Conservation (phyloP, 352 stramenopile species). For the Globisporangium irregulare region DNA sequence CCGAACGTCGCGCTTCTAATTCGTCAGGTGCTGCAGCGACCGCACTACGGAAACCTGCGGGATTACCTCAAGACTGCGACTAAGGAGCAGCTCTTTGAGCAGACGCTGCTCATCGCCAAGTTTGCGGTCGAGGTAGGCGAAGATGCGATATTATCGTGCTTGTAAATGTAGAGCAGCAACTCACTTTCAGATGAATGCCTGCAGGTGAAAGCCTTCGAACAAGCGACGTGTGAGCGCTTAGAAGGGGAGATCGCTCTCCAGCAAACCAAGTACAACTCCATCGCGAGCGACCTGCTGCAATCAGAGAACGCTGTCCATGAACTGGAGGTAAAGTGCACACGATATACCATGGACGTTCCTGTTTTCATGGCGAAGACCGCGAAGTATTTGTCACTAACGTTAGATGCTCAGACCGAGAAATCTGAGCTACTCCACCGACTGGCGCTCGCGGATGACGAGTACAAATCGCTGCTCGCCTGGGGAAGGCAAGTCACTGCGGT, state of each 20-base stretch:
- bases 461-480: slow-evolving; percentile 30
- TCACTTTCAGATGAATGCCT: not conserved
- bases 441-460: slow-evolving; percentile 30
- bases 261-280: slow-evolving; percentile 25
- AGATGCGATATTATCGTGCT: too few relatives aligned
- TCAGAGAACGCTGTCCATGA: slow-evolving; percentile 15
- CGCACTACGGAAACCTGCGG: slow-evolving; percentile 33
- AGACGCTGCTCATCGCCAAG: slow-evolving; percentile 38
- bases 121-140: slow-evolving; percentile 38
- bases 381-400: too few relatives aligned
- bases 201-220: slow-evolving; percentile 26
- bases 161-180: not conserved
- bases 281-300: slow-evolving; percentile 26
- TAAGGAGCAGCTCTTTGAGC: slow-evolving; percentile 49
- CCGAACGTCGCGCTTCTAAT: slow-evolving; percentile 39
- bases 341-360: too few relatives aligned
- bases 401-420: slow-evolving; percentile 13
- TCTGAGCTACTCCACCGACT: slow-evolving; percentile 28
- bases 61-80: slow-evolving; percentile 33
- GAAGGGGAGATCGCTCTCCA: slow-evolving; percentile 20
- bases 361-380: too few relatives aligned
- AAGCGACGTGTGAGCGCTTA: slow-evolving; percentile 20
- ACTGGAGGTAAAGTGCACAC: slow-evolving; percentile 20
- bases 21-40: slow-evolving; percentile 48
- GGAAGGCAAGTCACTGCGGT: slow-evolving; percentile 23